phyloP scores from a whole-genome alignment of 164 flowering plant genomes.

The Akebia trifoliata region DNA sequence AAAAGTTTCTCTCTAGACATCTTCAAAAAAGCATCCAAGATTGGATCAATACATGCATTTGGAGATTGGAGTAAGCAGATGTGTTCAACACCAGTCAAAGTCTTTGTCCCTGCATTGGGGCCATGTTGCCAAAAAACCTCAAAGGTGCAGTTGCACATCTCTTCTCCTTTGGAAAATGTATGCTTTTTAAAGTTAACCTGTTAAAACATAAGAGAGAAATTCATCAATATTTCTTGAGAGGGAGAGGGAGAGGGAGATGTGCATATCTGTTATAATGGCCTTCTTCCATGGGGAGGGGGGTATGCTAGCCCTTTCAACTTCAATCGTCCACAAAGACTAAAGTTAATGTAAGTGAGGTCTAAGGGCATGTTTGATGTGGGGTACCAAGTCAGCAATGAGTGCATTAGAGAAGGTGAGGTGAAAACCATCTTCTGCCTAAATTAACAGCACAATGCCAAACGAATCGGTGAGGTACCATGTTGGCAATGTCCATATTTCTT shows the following conservation, averaged over 20 bases:
- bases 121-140: constrained; percentile 48
- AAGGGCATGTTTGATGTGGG: too few relatives aligned
- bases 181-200: constrained; percentile 33
- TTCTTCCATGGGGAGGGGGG: too few relatives aligned
- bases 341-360: too few relatives aligned
- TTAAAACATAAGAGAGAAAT: background rate
- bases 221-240: background rate
- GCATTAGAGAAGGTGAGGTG: too few relatives aligned
- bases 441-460: too few relatives aligned
- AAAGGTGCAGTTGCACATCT: constrained; percentile 43
- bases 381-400: too few relatives aligned
- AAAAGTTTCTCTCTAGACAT: constrained; percentile 25
- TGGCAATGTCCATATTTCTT: too few relatives aligned
- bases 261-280: too few relatives aligned
- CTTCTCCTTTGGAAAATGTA: constrained; percentile 27
- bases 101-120: constrained; percentile 28
- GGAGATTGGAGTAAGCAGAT: constrained; percentile 31
- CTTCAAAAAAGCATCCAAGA: constrained; percentile 25
- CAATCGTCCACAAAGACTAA: too few relatives aligned
- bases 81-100: constrained; percentile 19
- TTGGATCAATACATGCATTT: constrained; percentile 16
- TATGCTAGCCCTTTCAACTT: too few relatives aligned
- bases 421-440: too few relatives aligned
- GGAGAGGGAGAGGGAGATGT: background rate
- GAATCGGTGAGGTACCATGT: too few relatives aligned